These are phyloP conservation scores for Blastobotrys buckinghamii DNA, from an alignment of 1,139 yeast species.

Conservation along the genomic window DNA sequence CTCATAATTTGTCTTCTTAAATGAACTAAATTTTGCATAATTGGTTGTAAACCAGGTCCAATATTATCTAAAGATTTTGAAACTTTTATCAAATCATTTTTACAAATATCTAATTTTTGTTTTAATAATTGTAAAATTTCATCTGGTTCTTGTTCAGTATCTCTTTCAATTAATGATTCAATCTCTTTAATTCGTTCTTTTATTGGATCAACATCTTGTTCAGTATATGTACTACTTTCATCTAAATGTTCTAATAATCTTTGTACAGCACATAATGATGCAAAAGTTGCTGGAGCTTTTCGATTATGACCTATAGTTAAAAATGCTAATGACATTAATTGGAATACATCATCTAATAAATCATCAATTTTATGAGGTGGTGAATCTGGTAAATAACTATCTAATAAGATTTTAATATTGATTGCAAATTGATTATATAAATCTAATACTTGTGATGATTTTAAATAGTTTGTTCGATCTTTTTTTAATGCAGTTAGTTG, in stretches of 20 bases:
- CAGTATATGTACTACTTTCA: slow-evolving; percentile 76
- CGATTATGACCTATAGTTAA: slow-evolving; percentile 86
- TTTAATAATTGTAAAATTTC: slow-evolving; percentile 29
- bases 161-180: slow-evolving; percentile 45
- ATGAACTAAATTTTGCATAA: slow-evolving; percentile 37
- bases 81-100: slow-evolving; percentile 22
- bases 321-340: slow-evolving; percentile 74
- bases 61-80: slow-evolving; percentile 28
- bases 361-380: slow-evolving; percentile 45
- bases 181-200: slow-evolving; percentile 65
- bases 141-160: slow-evolving; percentile 27
- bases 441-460: slow-evolving; percentile 45
- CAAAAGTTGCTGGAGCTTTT: slow-evolving; percentile 90
- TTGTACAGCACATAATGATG: slow-evolving; percentile 78
- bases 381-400: slow-evolving; percentile 27
- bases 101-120: slow-evolving; percentile 28
- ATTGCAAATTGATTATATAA: slow-evolving; percentile 39
- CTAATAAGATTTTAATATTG: slow-evolving; percentile 30
- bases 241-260: slow-evolving; percentile 73
- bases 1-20: slow-evolving; percentile 50
- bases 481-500: slow-evolving; percentile 44
- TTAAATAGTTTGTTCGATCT: slow-evolving; percentile 44
- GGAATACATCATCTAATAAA: slow-evolving; percentile 84
- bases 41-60: slow-evolving; percentile 32
- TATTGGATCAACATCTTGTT: slow-evolving; percentile 75